A percentile compares a stretch with the other conserved stretches of the same genome.
phyloP scores from a whole-genome alignment of 306 rosid genomes.

The Medicago ruthenica region DNA sequence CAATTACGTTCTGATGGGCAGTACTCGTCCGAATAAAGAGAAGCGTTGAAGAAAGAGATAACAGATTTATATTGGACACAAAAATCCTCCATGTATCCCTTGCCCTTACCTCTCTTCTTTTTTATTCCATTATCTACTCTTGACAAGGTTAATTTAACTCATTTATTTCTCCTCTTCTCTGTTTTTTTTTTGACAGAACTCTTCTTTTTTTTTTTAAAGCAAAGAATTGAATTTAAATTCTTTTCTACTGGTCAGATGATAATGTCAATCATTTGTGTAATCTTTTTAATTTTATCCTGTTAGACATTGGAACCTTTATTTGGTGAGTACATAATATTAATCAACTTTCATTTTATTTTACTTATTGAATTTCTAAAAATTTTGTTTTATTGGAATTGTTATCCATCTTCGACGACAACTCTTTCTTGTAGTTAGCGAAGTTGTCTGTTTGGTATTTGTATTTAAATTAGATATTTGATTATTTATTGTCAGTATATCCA shows the following conservation, averaged over 20 bases:
- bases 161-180: no score
- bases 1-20: constrained; percentile 23
- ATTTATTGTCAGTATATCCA: not conserved
- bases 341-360: not conserved
- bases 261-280: constrained; percentile 20
- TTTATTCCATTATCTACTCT: constrained; percentile 39
- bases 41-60: constrained; percentile 14
- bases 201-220: not conserved
- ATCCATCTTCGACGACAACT: no score
- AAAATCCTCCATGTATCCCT: constrained; percentile 33
- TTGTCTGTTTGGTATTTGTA: not conserved
- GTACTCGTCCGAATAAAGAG: constrained; percentile 41
- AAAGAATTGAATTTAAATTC: not conserved
- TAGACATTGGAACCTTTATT: not conserved
- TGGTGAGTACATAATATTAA: not conserved
- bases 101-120: not conserved
- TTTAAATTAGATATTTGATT: not conserved
- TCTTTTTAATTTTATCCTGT: constrained; percentile 11
- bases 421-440: not conserved
- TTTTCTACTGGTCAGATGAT: constrained; percentile 30
- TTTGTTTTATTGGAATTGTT: not conserved
- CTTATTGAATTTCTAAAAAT: not conserved
- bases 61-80: constrained; percentile 20
- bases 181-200: no score
- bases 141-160: constrained; percentile 24